Evolutionary conservation across 345 rosid genomes (phyloP).

Genomic region (Citrus glauca): DNA sequence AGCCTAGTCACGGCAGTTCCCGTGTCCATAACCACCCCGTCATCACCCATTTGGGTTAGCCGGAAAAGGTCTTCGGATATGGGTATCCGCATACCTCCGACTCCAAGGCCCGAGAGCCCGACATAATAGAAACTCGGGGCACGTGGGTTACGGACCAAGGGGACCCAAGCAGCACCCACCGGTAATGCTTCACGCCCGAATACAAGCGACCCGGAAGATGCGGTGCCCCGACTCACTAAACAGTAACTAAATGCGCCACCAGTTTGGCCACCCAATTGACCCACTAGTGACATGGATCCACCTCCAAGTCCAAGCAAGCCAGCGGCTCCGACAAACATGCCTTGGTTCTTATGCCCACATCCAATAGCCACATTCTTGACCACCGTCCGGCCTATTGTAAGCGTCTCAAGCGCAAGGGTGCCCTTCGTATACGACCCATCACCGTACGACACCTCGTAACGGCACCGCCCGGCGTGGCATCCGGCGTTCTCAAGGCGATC

Average conservation of each 20-base stretch:
- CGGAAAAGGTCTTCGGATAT: slow-evolving; percentile 53
- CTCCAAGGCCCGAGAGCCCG: slow-evolving; percentile 79
- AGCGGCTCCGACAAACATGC: slow-evolving; percentile 95
- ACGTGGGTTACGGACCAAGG: slow-evolving; percentile 66
- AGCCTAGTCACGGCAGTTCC: slow-evolving; percentile 95
- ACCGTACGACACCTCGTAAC: slow-evolving; percentile 88
- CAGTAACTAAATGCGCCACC: slow-evolving; percentile 94
- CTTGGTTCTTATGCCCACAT: slow-evolving; percentile 84
- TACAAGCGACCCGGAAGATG: slow-evolving; percentile 62
- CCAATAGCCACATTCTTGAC: slow-evolving; percentile 81
- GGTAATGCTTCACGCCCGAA: slow-evolving; percentile 84
- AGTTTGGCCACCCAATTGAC: slow-evolving; percentile 81
- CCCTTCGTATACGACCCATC: slow-evolving; percentile 97
- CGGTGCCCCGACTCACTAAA: slow-evolving; percentile 67
- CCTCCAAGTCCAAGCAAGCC: slow-evolving; percentile 91
- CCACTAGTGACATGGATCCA: slow-evolving; percentile 83
- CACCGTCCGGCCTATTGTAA: slow-evolving; percentile 58
- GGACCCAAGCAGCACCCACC: slow-evolving; percentile 91
- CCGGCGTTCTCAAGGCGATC: slow-evolving; percentile 68
- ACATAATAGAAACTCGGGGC: slow-evolving; percentile 80
- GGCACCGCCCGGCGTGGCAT: slow-evolving; percentile 72
- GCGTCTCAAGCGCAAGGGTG: slow-evolving; percentile 78
- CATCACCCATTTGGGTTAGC: slow-evolving; percentile 51
- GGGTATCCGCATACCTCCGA: slow-evolving; percentile 61
- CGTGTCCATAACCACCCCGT: slow-evolving; percentile 97